Conservation (phyloP, 768 basidiomycete species). For the Psilocybe azurescens region DNA sequence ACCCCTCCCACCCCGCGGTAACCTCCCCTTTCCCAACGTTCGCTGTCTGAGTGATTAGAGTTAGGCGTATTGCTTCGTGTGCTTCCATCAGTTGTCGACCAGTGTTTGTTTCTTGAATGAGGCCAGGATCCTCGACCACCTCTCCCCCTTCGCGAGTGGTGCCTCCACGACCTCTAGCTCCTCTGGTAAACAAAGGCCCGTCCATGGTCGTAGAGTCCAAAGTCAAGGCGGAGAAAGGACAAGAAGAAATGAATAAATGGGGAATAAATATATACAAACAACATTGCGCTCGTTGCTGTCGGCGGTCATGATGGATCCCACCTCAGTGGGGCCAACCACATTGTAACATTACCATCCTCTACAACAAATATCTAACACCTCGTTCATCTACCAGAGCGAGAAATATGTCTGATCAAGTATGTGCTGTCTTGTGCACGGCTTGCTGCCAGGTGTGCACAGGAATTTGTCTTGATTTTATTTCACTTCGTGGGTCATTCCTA, state of each 20-base stretch:
- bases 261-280: conserved; percentile 21
- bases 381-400: background rate
- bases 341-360: too few relatives aligned
- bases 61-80: conserved; percentile 42
- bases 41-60: conserved; percentile 47
- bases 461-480: conserved; percentile 42
- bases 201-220: conserved; percentile 28
- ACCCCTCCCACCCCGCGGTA: conserved; percentile 54
- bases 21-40: conserved; percentile 70
- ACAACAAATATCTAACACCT: background rate
- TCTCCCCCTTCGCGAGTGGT: conserved; percentile 17
- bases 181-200: conserved; percentile 24
- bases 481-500: conserved; percentile 35
- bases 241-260: conserved; percentile 13
- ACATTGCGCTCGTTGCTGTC: too few relatives aligned
- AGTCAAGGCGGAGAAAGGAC: conserved; percentile 4
- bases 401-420: conserved; percentile 33
- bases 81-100: conserved; percentile 53
- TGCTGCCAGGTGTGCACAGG: conserved; percentile 43
- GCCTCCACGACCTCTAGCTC: conserved; percentile 29
- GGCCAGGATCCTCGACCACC: conserved; percentile 32
- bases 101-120: conserved; percentile 62
- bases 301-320: too few relatives aligned
- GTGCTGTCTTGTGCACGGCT: conserved; percentile 32
- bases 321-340: too few relatives aligned